phyloP scores from a whole-genome alignment of 2,329 filamentous ascomycete species.

The Triangularia verruculosa region DNA sequence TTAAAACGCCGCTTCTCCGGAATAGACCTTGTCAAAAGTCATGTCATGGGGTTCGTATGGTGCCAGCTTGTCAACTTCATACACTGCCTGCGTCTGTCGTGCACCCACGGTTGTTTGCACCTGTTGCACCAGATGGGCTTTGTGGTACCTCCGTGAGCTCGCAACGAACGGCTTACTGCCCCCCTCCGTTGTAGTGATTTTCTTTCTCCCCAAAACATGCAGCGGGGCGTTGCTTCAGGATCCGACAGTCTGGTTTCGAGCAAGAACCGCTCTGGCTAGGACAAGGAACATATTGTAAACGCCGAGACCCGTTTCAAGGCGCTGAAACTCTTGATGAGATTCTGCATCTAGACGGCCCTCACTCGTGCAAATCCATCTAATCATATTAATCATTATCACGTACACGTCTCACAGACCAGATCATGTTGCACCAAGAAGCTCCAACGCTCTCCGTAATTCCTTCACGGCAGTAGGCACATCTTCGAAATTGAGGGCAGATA shows the following conservation, averaged over 20 bases:
- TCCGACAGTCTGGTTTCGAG: slow-evolving; percentile 5
- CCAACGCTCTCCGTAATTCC: slow-evolving; percentile 74
- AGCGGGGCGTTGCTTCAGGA: not conserved
- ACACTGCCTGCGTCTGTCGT: slow-evolving; percentile 1
- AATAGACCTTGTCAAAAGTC: not conserved
- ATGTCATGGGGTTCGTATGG: slow-evolving; percentile 7
- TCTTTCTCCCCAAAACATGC: not conserved
- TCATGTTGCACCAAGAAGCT: slow-evolving; percentile 58
- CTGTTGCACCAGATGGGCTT: not conserved
- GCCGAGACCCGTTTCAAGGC: not conserved
- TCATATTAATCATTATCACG: slow-evolving; percentile 8
- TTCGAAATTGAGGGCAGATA: slow-evolving; percentile 94
- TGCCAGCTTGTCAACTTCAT: slow-evolving; percentile 8
- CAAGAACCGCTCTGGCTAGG: not conserved
- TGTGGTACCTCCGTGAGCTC: not conserved
- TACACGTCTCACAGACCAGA: slow-evolving; percentile 8
- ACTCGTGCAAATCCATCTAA: not conserved
- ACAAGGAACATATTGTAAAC: not conserved
- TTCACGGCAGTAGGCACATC: slow-evolving; percentile 87
- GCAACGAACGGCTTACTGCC: not conserved
- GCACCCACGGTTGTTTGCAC: not conserved
- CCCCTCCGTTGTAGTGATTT: not conserved
- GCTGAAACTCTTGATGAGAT: not conserved
- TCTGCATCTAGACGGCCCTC: not conserved
- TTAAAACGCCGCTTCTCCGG: not conserved